phyloP scores from a whole-genome alignment of 495 filamentous ascomycete genomes.

The Annulohypoxylon maeteangense region DNA sequence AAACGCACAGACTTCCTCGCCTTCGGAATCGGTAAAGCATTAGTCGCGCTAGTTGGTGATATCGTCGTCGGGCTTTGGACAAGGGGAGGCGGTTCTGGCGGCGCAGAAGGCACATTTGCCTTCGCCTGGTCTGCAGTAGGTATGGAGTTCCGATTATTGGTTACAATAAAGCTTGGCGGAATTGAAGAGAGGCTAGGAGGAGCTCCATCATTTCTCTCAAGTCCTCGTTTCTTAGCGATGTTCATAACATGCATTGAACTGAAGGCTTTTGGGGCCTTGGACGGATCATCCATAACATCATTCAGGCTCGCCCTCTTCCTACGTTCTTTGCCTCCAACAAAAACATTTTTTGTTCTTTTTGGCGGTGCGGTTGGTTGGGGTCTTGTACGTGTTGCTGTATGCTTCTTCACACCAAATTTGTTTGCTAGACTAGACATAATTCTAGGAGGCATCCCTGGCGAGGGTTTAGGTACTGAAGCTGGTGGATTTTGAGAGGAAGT shows the following conservation, averaged over 20 bases:
- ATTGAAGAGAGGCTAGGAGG: slow-evolving; percentile 39
- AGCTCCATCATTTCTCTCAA: slow-evolving; percentile 37
- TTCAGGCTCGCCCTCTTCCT: slow-evolving; percentile 41
- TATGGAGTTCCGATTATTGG: slow-evolving; percentile 14
- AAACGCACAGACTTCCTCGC: slow-evolving; percentile 57
- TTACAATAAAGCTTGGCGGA: slow-evolving; percentile 40
- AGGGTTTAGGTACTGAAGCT: neutral
- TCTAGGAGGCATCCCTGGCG: slow-evolving; percentile 18
- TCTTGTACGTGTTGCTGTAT: slow-evolving; percentile 41
- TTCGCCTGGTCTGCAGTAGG: slow-evolving; percentile 21
- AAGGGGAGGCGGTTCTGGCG: neutral
- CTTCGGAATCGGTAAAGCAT: slow-evolving; percentile 18
- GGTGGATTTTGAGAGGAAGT: neutral
- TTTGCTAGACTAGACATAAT: slow-evolving; percentile 29
- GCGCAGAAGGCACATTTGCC: neutral
- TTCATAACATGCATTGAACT: slow-evolving; percentile 37
- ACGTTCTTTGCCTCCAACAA: slow-evolving; percentile 39
- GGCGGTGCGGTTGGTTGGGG: slow-evolving; percentile 13
- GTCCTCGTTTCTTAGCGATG: slow-evolving; percentile 43
- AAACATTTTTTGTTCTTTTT: slow-evolving; percentile 34
- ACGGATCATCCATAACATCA: slow-evolving; percentile 49
- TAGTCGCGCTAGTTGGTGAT: slow-evolving; percentile 11
- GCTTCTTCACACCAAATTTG: slow-evolving; percentile 34
- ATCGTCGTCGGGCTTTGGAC: slow-evolving; percentile 32
- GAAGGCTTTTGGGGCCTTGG: slow-evolving; percentile 49